Evolutionary conservation across 306 rosid genomes (phyloP).

Genomic region (Fragaria vesca): DNA sequence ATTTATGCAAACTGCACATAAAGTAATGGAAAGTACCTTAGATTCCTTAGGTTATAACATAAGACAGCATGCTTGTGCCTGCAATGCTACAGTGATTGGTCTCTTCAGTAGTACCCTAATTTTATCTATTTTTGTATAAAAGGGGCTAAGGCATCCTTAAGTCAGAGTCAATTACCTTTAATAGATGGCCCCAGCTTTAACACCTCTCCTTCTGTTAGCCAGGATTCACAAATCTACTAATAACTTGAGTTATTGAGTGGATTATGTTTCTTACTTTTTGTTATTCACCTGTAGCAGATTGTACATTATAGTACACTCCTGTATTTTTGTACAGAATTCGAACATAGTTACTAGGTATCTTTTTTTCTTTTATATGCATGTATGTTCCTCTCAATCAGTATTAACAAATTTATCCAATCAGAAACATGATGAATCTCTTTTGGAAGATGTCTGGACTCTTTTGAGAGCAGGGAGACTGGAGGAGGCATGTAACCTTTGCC

Average conservation of each 20-base stretch:
- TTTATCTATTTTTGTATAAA: not conserved
- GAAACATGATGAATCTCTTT: constrained; percentile 97
- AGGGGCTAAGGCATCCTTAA: not conserved
- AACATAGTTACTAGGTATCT: not conserved
- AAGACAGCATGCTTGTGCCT: not conserved
- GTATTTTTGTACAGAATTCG: not conserved
- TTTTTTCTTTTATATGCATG: not conserved
- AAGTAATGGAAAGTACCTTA: not conserved
- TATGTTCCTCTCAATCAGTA: not conserved
- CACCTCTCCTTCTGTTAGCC: not conserved
- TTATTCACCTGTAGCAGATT: not conserved
- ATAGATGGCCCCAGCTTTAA: not conserved
- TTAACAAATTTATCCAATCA: constrained; percentile 31
- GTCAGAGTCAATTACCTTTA: not conserved
- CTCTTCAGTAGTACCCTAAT: not conserved
- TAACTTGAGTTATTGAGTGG: not conserved
- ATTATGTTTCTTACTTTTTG: not conserved
- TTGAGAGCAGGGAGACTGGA: constrained; percentile 93
- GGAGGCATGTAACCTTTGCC: constrained; percentile 90
- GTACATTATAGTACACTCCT: not conserved
- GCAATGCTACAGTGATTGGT: not conserved
- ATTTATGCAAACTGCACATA: not conserved
- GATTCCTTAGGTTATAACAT: constrained; percentile 4
- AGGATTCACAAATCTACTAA: not conserved
- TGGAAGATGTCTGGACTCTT: constrained; percentile 97